Percentiles rank a stretch among this genome's conserved stretches.
Evolutionary conservation across 208 protist genomes (phyloP).

Genomic region (Crithidia bombi): DNA sequence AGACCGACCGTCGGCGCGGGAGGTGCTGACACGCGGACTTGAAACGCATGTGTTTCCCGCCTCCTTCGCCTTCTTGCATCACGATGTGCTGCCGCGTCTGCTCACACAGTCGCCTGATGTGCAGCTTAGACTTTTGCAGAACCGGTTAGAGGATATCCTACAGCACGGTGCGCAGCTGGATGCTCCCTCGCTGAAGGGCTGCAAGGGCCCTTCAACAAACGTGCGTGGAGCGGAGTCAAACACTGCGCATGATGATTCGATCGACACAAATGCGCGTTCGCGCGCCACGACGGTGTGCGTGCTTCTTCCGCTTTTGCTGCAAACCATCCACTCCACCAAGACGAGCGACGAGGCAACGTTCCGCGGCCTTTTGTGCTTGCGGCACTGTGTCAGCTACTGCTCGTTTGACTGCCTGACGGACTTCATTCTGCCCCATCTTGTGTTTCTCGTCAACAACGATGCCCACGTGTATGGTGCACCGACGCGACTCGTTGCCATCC

Average conservation of each 20-base stretch:
- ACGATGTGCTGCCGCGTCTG: slow-evolving; percentile 50
- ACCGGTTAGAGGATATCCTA: slow-evolving; percentile 21
- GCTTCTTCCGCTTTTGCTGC: slow-evolving; percentile 59
- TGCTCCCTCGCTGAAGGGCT: neutral
- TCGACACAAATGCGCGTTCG: neutral
- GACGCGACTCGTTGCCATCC: slow-evolving; percentile 60
- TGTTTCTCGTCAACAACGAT: slow-evolving; percentile 42
- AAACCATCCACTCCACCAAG: slow-evolving; percentile 43
- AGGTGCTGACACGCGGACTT: slow-evolving; percentile 39
- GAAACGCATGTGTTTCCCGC: slow-evolving; percentile 48
- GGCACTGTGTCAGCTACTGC: slow-evolving; percentile 40
- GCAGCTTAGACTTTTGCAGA: slow-evolving; percentile 52
- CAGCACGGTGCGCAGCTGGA: slow-evolving; percentile 11
- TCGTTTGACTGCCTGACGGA: slow-evolving; percentile 38
- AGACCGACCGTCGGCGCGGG: slow-evolving; percentile 50
- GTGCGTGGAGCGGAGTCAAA: too few species aligned
- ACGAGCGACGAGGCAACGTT: slow-evolving; percentile 49
- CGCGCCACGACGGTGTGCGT: slow-evolving; percentile 27
- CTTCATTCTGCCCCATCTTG: slow-evolving; percentile 53
- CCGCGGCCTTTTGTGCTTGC: slow-evolving; percentile 47
- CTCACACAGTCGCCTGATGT: slow-evolving; percentile 55
- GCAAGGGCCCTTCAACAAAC: too few species aligned
- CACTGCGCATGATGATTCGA: neutral
- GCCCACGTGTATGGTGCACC: slow-evolving; percentile 27
- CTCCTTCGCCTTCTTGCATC: slow-evolving; percentile 47